Evolutionary conservation across 164 flowering plant species (phyloP).

Genomic region (Magnolia kwangsiensis): DNA sequence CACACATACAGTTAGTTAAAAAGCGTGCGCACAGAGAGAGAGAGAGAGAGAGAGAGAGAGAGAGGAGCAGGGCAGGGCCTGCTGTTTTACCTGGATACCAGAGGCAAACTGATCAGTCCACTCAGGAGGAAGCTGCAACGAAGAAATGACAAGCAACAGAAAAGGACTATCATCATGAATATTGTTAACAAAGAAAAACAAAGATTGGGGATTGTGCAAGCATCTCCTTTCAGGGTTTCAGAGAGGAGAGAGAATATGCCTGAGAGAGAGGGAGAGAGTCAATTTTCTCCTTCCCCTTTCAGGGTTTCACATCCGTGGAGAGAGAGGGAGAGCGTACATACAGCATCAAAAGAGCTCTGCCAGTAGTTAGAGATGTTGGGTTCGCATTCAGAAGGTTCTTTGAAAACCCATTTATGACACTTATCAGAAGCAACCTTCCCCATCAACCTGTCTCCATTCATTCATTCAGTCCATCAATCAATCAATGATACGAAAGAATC

Average conservation of each 20-base stretch:
- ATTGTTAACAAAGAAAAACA: not conserved
- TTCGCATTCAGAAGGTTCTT: conserved; percentile 94
- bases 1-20: not conserved
- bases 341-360: conserved; percentile 99
- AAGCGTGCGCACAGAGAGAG: not conserved
- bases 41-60: not conserved
- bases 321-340: conserved; percentile 31
- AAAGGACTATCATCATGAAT: not conserved
- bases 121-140: conserved; percentile 88
- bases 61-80: not conserved
- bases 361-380: conserved; percentile 93
- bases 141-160: not conserved
- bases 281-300: not conserved
- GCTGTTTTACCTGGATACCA: conserved; percentile 73
- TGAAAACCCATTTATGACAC: conserved; percentile 99
- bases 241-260: not conserved
- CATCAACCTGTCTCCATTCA: conserved; percentile 69
- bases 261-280: not conserved
- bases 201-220: too few relatives aligned
- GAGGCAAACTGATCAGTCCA: conserved; percentile 99
- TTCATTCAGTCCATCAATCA: conserved; percentile 9
- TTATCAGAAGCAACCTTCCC: conserved; percentile 99
- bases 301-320: not conserved
- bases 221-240: not conserved
- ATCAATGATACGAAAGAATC: conserved; percentile 12